Percentiles rank a stretch among this genome's conserved stretches.
Evolutionary conservation across 139 green algal genomes (phyloP).

Genomic region (Volvox reticuliferus): DNA sequence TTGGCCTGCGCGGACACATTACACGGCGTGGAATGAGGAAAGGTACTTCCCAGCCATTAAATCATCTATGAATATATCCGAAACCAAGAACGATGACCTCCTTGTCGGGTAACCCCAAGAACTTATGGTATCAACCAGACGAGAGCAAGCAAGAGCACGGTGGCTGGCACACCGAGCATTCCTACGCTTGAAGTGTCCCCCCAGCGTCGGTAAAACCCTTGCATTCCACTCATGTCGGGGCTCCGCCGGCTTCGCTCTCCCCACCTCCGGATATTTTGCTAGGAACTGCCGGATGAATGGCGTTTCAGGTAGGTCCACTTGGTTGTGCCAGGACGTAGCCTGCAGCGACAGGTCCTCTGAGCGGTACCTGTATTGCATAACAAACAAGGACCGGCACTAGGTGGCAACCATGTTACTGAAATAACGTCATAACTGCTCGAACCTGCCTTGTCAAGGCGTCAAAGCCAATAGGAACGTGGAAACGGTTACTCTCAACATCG

Average conservation of each 20-base stretch:
- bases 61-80: too few relatives aligned
- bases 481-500: conserved; percentile 43
- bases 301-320: conserved; percentile 29
- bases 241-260: background rate
- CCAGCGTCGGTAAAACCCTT: too few relatives aligned
- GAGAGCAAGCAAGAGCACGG: too few relatives aligned
- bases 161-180: too few relatives aligned
- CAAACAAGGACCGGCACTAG: background rate
- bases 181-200: too few relatives aligned
- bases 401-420: background rate
- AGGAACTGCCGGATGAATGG: background rate
- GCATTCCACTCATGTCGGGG: too few relatives aligned
- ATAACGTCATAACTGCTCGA: background rate
- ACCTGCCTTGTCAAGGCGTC: conserved; percentile 29
- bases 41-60: too few relatives aligned
- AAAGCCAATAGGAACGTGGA: background rate
- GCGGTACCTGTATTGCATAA: conserved; percentile 34
- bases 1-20: background rate
- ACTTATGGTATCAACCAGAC: too few relatives aligned
- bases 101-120: too few relatives aligned
- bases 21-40: background rate
- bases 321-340: background rate
- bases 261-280: conserved; percentile 41
- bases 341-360: conserved; percentile 39
- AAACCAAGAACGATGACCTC: too few relatives aligned